Percentiles rank a stretch among this genome's conserved stretches.
These are phyloP conservation scores for Daldinia childiae DNA, from an alignment of 495 filamentous ascomycete genomes.

Conservation along the genomic window DNA sequence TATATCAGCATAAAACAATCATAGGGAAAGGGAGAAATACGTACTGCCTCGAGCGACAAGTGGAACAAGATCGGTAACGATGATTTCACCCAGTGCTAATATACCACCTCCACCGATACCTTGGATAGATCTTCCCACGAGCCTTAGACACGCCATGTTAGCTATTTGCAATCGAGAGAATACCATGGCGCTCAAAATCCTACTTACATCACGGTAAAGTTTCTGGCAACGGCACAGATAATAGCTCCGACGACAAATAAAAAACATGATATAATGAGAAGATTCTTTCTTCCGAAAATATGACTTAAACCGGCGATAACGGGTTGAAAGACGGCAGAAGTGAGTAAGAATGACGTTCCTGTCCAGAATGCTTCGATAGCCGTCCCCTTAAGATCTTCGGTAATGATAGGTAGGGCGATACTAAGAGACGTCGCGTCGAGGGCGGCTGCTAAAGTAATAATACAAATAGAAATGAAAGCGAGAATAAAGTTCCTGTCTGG, in stretches of 20 bases:
- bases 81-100: slow-evolving; percentile 8
- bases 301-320: slow-evolving; percentile 10
- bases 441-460: slow-evolving; percentile 6
- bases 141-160: slow-evolving; percentile 1
- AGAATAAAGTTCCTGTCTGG: slow-evolving; percentile 3
- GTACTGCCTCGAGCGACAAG: slow-evolving; percentile 7
- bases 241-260: slow-evolving; percentile 6
- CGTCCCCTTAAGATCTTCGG: slow-evolving; percentile 2
- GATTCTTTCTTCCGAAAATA: slow-evolving; percentile 3
- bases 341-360: slow-evolving; percentile 6
- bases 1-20: background rate
- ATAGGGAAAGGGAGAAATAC: background rate
- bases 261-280: slow-evolving; percentile 5
- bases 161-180: background rate
- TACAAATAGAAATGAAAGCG: slow-evolving; percentile 8
- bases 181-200: background rate
- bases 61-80: slow-evolving; percentile 11
- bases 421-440: slow-evolving; percentile 12
- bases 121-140: slow-evolving; percentile 8
- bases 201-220: slow-evolving; percentile 8
- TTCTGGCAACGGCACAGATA: slow-evolving; percentile 6
- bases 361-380: slow-evolving; percentile 13
- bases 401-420: slow-evolving; percentile 14
- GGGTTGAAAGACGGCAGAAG: slow-evolving; percentile 12
- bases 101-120: slow-evolving; percentile 15